Evolutionary conservation across 116 monocot species (phyloP), one percentile per base, ranked within the genome.

Genomic region (Cymodocea nodosa): DNA sequence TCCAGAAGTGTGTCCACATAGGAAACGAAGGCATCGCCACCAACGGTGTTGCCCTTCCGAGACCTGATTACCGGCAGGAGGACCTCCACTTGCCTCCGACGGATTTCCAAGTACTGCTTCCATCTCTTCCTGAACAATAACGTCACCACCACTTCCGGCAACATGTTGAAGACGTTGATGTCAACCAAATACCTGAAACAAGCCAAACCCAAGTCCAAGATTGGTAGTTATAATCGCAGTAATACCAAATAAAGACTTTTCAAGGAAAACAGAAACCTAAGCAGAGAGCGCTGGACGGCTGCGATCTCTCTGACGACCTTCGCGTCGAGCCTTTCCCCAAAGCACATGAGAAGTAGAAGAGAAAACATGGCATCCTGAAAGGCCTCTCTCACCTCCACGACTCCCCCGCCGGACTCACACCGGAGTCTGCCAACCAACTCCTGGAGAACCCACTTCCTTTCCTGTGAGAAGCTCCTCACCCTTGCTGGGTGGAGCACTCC

Each of bases 1-100:
- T 78, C 77, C 23, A 85, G 68, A 0, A 93, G 77, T 0, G 93
- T 85, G 25, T 93, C 88, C 0, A 81, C 59, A 52, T 93, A 91
- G n/a, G 77, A 86, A 60, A 53, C 54, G 24, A 37, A 69, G 30
- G 73, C 52, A 11, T 51, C 23, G 34, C 16, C 23, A 8, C 17
- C 50, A n/a, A n/a, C n/a, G n/a, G n/a, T n/a, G n/a, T n/a, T n/a
- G n/a, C n/a, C n/a, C n/a, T n/a, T n/a, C n/a, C n/a, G n/a, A n/a
- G n/a, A n/a, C n/a, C n/a, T n/a, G n/a, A n/a, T n/a, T n/a, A n/a
- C n/a, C n/a, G n/a, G n/a, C n/a, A n/a, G n/a, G n/a, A n/a, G n/a
- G 37, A 2, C 37, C 2, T 37, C 4, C 37, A 37, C 2, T 2
- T 6, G 37, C 6, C 22, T 24, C 17, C 18, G 15, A 39, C 16